Percentiles rank a stretch among this genome's conserved stretches.
These are phyloP conservation scores for Carex kokanica DNA, from an alignment of 176 grass and related monocot genomes.

Conservation along the genomic window DNA sequence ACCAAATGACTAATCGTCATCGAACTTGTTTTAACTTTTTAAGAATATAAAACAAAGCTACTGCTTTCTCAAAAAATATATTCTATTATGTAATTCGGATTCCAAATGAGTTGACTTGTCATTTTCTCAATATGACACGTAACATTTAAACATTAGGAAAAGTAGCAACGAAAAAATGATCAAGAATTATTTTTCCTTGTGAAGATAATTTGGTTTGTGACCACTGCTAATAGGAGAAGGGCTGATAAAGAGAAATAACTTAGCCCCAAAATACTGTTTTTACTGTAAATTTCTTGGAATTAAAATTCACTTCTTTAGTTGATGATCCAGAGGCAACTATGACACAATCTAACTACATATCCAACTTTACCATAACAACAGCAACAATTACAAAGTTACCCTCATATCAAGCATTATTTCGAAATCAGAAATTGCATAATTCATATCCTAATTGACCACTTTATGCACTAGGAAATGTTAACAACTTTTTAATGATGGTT, in stretches of 20 bases:
- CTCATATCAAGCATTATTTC: slow-evolving; percentile 7
- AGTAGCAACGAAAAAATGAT: too few relatives aligned
- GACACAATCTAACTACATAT: background rate
- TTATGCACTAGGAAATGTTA: slow-evolving; percentile 6
- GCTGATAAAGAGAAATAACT: background rate
- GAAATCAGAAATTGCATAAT: slow-evolving; percentile 16
- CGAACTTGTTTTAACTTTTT: too few relatives aligned
- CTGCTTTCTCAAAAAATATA: too few relatives aligned
- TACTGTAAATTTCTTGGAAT: background rate
- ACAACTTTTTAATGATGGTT: background rate
- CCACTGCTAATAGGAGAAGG: too few relatives aligned
- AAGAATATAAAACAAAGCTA: too few relatives aligned
- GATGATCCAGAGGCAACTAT: background rate
- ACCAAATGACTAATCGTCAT: too few relatives aligned
- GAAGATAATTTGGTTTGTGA: too few relatives aligned
- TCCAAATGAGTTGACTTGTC: too few relatives aligned
- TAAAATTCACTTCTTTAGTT: background rate
- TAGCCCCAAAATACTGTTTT: background rate
- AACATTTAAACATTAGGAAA: too few relatives aligned
- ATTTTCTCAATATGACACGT: too few relatives aligned
- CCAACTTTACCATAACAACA: background rate
- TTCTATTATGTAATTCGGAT: too few relatives aligned
- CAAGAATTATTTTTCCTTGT: too few relatives aligned
- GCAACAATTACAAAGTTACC: background rate
- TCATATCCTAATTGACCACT: slow-evolving; percentile 6